Percentiles rank a stretch among this genome's conserved stretches.
Evolutionary conservation across 371 early-diverging fungal species (phyloP).

Genomic region (Apophysomyces sp.): DNA sequence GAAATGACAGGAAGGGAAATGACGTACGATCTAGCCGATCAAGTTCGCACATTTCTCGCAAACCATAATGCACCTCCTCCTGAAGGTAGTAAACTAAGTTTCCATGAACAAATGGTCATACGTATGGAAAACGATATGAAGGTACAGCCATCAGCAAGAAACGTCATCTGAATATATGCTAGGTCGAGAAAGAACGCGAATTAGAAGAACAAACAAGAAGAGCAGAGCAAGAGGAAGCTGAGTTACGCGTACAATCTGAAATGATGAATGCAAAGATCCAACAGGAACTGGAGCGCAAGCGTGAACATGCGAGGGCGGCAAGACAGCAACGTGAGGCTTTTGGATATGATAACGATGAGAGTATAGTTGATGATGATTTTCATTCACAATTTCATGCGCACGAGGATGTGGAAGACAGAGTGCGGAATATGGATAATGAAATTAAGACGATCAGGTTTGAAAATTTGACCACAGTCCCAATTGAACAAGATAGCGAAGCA

Average conservation of each 20-base stretch:
- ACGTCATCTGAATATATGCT: not conserved
- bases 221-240: constrained; percentile 42
- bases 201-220: constrained; percentile 37
- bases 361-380: constrained; percentile 30
- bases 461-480: constrained; percentile 43
- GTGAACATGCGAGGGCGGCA: constrained; percentile 38
- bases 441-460: constrained; percentile 50
- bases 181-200: constrained; percentile 38
- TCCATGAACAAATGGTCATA: constrained; percentile 62
- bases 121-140: constrained; percentile 58
- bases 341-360: constrained; percentile 30
- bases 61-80: constrained; percentile 58
- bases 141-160: constrained; percentile 11
- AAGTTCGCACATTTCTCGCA: constrained; percentile 64
- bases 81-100: constrained; percentile 53
- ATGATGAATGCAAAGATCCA: constrained; percentile 55
- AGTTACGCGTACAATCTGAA: constrained; percentile 54
- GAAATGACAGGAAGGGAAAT: constrained; percentile 68
- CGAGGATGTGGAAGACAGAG: constrained; percentile 8
- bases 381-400: constrained; percentile 14
- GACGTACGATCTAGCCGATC: constrained; percentile 71
- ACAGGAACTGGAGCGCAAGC: constrained; percentile 51
- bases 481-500: constrained; percentile 41
- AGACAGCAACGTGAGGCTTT: constrained; percentile 29
- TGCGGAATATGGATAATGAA: constrained; percentile 34